phyloP scores from a whole-genome alignment of 2,329 filamentous ascomycete species.

The Herpomyces periplanetae region DNA sequence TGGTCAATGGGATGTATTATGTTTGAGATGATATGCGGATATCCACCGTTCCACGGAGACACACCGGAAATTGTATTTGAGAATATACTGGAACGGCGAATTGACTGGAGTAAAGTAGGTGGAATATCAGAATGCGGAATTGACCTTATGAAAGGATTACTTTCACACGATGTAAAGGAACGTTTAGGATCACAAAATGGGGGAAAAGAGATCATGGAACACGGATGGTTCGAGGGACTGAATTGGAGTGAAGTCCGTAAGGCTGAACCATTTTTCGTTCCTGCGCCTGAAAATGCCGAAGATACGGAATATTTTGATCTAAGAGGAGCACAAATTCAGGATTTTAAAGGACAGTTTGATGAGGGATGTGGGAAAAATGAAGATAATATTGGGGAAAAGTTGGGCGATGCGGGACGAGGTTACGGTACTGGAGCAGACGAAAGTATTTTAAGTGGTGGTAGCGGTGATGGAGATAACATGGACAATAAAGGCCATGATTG shows the following conservation, averaged over 20 bases:
- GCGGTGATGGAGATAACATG: no score
- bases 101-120: constrained; percentile 84
- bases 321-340: constrained; percentile 57
- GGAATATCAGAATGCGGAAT: no score
- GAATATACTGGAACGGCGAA: constrained; percentile 58
- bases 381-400: no score
- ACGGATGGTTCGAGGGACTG: constrained; percentile 53
- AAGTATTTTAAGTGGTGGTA: no score
- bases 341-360: constrained; percentile 74
- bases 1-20: constrained; percentile 97
- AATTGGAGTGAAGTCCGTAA: constrained; percentile 74
- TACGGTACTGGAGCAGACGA: no score
- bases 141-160: constrained; percentile 70
- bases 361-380: no score
- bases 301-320: constrained; percentile 94
- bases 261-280: constrained; percentile 81
- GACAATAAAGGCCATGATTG: constrained; percentile 75
- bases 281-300: constrained; percentile 62
- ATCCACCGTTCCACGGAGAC: constrained; percentile 61
- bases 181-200: constrained; percentile 58
- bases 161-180: constrained; percentile 43
- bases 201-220: constrained; percentile 56
- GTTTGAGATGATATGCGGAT: constrained; percentile 77
- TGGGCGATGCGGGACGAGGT: constrained; percentile 25
- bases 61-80: constrained; percentile 83